Evolutionary conservation across 768 basidiomycete species (phyloP).

Genomic region (Suillus brevipes): DNA sequence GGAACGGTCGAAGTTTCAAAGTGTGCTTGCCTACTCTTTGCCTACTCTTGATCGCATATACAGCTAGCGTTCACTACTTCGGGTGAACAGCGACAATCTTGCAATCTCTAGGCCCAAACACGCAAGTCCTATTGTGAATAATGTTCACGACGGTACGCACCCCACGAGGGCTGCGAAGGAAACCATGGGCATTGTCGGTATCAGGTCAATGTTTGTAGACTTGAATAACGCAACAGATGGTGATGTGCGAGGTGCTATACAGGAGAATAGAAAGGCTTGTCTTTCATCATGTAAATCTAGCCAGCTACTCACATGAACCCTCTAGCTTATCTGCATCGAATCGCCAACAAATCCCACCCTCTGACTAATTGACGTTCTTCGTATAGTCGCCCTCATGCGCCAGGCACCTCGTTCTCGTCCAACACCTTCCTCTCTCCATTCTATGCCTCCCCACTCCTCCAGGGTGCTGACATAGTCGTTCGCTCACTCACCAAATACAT

Average conservation of each 20-base stretch:
- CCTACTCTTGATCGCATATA: too few species aligned
- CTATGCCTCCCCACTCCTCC: conserved; percentile 84
- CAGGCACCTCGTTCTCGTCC: conserved; percentile 80
- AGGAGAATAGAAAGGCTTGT: conserved; percentile 78
- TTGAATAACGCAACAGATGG: conserved; percentile 70
- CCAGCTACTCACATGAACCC: background rate
- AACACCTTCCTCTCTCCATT: conserved; percentile 94
- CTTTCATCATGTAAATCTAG: background rate
- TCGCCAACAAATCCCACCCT: conserved; percentile 95
- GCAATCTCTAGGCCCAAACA: too few species aligned
- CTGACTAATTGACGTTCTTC: conserved; percentile 76
- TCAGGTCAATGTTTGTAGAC: too few species aligned
- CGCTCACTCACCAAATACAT: conserved; percentile 90
- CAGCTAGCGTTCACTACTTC: too few species aligned
- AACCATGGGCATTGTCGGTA: too few species aligned
- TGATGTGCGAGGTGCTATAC: conserved; percentile 61
- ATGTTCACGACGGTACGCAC: too few species aligned
- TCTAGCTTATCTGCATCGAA: conserved; percentile 91
- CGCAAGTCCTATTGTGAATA: too few species aligned
- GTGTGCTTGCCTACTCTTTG: too few species aligned
- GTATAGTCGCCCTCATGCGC: conserved; percentile 65
- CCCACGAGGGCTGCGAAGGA: too few species aligned
- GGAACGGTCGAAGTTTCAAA: too few species aligned
- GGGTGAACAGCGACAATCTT: too few species aligned
- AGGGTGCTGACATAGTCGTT: conserved; percentile 81